Evolutionary conservation across 768 basidiomycete genomes (phyloP), one percentile per base, ranked within the genome.

Genomic region (Suillus discolor): DNA sequence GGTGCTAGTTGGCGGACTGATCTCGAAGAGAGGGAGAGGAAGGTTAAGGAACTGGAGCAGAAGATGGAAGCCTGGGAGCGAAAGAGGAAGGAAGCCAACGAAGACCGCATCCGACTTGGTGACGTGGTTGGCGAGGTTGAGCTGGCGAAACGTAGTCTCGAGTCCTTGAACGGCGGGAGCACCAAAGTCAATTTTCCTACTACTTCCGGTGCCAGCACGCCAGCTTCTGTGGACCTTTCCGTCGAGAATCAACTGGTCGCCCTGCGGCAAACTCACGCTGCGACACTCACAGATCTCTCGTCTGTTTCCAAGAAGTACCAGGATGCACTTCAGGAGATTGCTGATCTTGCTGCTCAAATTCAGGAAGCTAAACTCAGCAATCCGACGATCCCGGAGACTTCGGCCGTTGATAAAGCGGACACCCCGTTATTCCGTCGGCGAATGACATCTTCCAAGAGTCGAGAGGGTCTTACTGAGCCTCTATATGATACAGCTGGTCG

Each of bases 281-380:
- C 89, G 49, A 94, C 93, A 0, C 83, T 96, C 25, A 81, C 87
- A 9, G 93, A 96, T 70, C 83, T 96, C 44, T 88, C 93, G 8
- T 82, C 87, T 1, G 85, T 97, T 42, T 88, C 90, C 1, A 77
- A 80, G 63, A 96, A 96, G 76, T 98, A 96, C 73, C 89, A 89
- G 38, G 92, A 97, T 66, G 93, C 96, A 20, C 83, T 98, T 38
- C 86, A 87, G 59, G 93, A 97, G 77, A 97, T 99, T 65, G 91
- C 92, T n/a, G 94, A 96, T 71, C 85, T 99, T 47, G 90, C 91
- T 20, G 85, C 89, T n/a, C 94, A 97, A 75, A 89, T 97, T 39
- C 88, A 96, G 72, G 96, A 97, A 74, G 85, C 88, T 9, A 94
- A 90, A 71, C 85, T 95, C 54, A 85, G 81, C 70, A 86, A 84